Evolutionary conservation across 129 eudicot species (phyloP), one percentile per base, ranked within the genome.

Genomic region (Gnaphalium uliginosum): DNA sequence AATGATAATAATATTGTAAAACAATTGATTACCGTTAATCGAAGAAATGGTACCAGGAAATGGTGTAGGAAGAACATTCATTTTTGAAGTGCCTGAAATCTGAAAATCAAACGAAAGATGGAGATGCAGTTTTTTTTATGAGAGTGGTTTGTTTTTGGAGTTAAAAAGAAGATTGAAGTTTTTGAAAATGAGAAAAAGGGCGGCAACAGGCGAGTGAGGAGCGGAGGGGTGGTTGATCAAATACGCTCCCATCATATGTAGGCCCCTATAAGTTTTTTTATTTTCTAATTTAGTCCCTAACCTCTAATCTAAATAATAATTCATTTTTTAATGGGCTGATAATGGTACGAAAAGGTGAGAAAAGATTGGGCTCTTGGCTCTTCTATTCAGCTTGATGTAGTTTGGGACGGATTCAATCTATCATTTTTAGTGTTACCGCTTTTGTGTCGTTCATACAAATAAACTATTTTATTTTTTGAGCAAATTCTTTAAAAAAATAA

Each of bases 61-160:
- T 5, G 92, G 84, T n/a, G 85, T 80, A 43, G 92, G 84, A 77
- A 85, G 85, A 68, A 29, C 57, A 71, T 82, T 84, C 86, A 85
- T 85, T 46, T n/a, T 6, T 65, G 15, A 67, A 68, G 21, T 43
- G 29, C 39, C 2, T 22, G 21, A 57, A 10, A 41, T 25, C 41
- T 19, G 81, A 33, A 68, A 69, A 56, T 27, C 24, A 8, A 56
- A 77, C 2, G 2, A 37, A 21, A 25, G 66, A 50, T 63, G n/a
- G 58, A 35, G 5, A 56, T 37, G 53, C 17, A 50, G 15, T 56
- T 56, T 27, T 56, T 27, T 53, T 54, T 76, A 5, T 53, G 51
- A 50, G 48, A 46, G 25, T 21, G 59, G 9, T 41, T 5, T 41
- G 46, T 25, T 13, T n/a, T n/a, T n/a, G n/a, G n/a, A n/a, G n/a